Evolutionary conservation across 495 filamentous ascomycete genomes (phyloP), one percentile per base, ranked within the genome.

Genomic region (Staphylotrichum longicolle): DNA sequence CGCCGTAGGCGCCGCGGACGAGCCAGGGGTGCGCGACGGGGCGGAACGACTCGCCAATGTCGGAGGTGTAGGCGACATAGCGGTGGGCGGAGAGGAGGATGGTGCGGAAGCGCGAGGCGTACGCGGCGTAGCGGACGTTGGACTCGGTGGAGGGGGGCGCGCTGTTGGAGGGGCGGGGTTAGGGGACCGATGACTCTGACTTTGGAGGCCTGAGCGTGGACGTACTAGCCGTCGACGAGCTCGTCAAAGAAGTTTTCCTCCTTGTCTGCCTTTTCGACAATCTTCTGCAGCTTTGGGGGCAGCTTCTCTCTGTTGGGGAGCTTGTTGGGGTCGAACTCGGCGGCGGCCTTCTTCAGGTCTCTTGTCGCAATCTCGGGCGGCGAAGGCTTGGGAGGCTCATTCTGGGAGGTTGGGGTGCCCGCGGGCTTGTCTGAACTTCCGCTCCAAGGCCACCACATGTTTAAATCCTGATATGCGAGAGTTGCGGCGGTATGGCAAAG

Each of bases 51-150:
- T 98, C 94, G 71, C 94, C 94, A 47, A 98, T 91, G 72, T 98
- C 94, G 39, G 89, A 93, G 12, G 94, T 98, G 77, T 98, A 98
- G 64, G 94, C 94, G 61, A 98, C 91, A 73, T 98, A 98, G 69
- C 94, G 89, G 70, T 98, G 94, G 34, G 92, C 91, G 46, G 88
- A 88, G 68, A 91, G 82, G 65, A 98, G 86, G 69, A 97, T 89
- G 15, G 93, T 98, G 63, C 91, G 88, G 63, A 93, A 75, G 58
- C 93, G 85, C 65, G 86, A 85, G 54, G 90, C 90, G 77, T 98
- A 98, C 67, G 90, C 94, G 52, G 93, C 94, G 74, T 96, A 98
- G 65, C 94, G 90, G 70, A 91, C 77, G 64, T 85, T 85, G 63
- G 87, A 88, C 52, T 96, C 89, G 46, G 91, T 98, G 7, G 91